Conservation (phyloP, 805 yeast genomes). For the Wickerhamiella shivajii region DNA sequence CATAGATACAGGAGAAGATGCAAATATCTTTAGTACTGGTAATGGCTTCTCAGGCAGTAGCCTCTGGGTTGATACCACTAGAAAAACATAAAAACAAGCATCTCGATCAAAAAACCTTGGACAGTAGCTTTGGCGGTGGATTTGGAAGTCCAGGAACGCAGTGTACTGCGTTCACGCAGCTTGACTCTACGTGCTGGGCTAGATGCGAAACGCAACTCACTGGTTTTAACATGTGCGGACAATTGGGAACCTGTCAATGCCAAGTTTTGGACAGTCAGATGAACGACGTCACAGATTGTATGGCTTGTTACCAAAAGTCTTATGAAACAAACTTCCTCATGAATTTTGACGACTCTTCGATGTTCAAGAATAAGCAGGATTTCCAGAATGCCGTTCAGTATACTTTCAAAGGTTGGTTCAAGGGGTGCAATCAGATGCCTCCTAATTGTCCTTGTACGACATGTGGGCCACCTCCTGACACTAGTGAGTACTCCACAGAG, state of each 20-base stretch:
- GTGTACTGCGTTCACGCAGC: constrained; percentile 1
- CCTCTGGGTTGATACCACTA: too few species aligned
- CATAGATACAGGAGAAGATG: too few species aligned
- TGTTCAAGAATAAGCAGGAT: constrained; percentile 2
- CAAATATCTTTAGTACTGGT: too few species aligned
- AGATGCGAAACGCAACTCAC: constrained; percentile 8
- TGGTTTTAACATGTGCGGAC: constrained; percentile 1
- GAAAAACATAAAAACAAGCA: too few species aligned
- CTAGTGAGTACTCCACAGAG: too few species aligned
- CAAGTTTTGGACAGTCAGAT: constrained; percentile 1
- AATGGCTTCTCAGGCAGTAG: too few species aligned
- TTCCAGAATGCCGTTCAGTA: constrained; percentile 4
- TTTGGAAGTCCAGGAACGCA: too few species aligned
- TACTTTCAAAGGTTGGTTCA: constrained; percentile 5
- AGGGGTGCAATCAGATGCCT: constrained; percentile 4
- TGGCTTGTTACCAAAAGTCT: constrained; percentile 7
- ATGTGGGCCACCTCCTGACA: too few species aligned
- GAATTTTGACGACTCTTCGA: constrained; percentile 1
- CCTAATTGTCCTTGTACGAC: constrained; percentile 1
- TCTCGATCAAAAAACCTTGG: too few species aligned
- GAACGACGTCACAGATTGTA: constrained; percentile 6
- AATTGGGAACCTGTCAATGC: constrained; percentile 4
- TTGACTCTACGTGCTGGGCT: constrained; percentile 5
- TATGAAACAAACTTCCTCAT: constrained; percentile 1
- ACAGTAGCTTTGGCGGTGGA: too few species aligned